phyloP scores from a whole-genome alignment of 495 filamentous ascomycete genomes.

The Massariosphaeria phaeospora region DNA sequence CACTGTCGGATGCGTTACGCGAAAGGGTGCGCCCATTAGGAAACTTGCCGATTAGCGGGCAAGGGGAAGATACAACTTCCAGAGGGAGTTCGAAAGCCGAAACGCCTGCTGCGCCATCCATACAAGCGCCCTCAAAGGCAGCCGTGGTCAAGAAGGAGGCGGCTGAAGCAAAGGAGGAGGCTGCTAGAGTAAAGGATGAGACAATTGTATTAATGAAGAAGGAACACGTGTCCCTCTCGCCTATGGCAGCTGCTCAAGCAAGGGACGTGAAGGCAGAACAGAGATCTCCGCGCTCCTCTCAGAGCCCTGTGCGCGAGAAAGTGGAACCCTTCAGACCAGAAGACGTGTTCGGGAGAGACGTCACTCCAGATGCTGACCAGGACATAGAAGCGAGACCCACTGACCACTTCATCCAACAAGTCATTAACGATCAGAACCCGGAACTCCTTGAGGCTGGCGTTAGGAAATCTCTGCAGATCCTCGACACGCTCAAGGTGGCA shows the following conservation, averaged over 20 bases:
- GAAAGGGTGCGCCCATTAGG: too few species aligned
- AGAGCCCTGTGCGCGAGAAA: background rate
- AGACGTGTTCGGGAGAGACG: slow-evolving; percentile 5
- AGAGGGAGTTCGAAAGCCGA: too few species aligned
- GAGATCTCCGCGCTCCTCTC: background rate
- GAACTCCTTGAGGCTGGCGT: slow-evolving; percentile 44
- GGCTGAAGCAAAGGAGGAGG: too few species aligned
- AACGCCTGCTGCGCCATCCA: too few species aligned
- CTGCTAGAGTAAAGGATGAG: too few species aligned
- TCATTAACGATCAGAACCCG: slow-evolving; percentile 40
- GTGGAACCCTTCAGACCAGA: slow-evolving; percentile 6
- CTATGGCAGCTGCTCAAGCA: background rate
- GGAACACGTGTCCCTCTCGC: too few species aligned
- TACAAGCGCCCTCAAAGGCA: too few species aligned
- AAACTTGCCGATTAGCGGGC: too few species aligned
- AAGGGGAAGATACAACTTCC: too few species aligned
- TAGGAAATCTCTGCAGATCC: slow-evolving; percentile 33
- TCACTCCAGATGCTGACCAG: background rate
- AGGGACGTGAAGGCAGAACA: background rate
- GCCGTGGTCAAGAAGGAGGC: too few species aligned
- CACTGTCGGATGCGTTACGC: too few species aligned
- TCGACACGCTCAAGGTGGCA: background rate
- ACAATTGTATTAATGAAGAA: too few species aligned
- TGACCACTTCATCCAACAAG: slow-evolving; percentile 33
- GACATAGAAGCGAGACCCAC: slow-evolving; percentile 1